These are phyloP conservation scores for Apiotrichum brassicae DNA, from an alignment of 1,284 basidiomycete species.

Conservation along the genomic window DNA sequence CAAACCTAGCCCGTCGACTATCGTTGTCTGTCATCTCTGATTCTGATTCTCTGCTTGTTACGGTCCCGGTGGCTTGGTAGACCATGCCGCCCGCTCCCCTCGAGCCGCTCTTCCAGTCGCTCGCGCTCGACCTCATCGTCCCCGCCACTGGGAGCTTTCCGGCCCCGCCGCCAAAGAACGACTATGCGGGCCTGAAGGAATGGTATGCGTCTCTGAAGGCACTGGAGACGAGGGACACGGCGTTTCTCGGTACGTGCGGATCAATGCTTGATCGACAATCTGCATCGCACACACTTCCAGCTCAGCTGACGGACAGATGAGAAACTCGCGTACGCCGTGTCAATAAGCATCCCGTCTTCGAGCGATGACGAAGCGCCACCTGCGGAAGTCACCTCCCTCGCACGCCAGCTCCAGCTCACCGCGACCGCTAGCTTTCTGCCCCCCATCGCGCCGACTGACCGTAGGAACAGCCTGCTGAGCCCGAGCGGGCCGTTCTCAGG, in stretches of 20 bases:
- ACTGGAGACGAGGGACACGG: constrained; percentile 47
- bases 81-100: too few relatives aligned
- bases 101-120: constrained; percentile 61
- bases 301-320: constrained; percentile 53
- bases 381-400: constrained; percentile 4
- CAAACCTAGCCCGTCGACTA: too few relatives aligned
- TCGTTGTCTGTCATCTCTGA: too few relatives aligned
- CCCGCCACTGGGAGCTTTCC: constrained; percentile 56
- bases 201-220: constrained; percentile 53
- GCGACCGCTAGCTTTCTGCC: constrained; percentile 76
- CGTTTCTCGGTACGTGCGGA: constrained; percentile 62
- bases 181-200: constrained; percentile 40
- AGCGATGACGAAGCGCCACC: not conserved
- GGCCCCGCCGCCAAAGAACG: constrained; percentile 22
- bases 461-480: not conserved
- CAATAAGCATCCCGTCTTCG: constrained; percentile 43
- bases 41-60: too few relatives aligned
- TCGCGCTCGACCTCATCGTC: constrained; percentile 58
- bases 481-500: not conserved
- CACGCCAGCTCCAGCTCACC: constrained; percentile 54
- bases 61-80: too few relatives aligned
- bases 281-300: too few relatives aligned
- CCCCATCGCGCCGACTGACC: constrained; percentile 22
- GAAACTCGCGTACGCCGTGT: constrained; percentile 62
- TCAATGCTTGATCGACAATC: too few relatives aligned